Evolutionary conservation across 148 eudicot genomes (phyloP).

Genomic region (Persicaria maculosa): DNA sequence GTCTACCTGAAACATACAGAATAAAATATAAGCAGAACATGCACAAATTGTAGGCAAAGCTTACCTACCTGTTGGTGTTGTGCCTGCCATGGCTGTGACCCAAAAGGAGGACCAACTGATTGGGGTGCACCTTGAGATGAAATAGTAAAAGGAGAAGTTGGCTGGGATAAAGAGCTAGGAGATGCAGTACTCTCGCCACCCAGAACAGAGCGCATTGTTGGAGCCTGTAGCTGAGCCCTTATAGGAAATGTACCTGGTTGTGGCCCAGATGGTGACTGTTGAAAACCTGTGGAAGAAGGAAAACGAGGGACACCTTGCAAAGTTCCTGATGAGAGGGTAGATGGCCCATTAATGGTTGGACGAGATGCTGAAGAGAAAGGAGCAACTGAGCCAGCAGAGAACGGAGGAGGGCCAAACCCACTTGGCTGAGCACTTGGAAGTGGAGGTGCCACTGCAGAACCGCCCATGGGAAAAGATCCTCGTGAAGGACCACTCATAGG

Average conservation of each 20-base stretch:
- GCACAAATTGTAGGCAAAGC: not conserved
- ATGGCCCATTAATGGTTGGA: conserved; percentile 57
- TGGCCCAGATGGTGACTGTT: conserved; percentile 46
- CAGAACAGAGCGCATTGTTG: conserved; percentile 41
- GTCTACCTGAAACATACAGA: not conserved
- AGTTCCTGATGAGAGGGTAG: conserved; percentile 33
- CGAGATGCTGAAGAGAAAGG: conserved; percentile 33
- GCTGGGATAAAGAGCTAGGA: conserved; percentile 26
- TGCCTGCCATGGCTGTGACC: conserved; percentile 56
- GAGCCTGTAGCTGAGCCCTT: conserved; percentile 44
- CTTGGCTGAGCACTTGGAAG: conserved; percentile 42
- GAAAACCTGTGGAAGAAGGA: conserved; percentile 43
- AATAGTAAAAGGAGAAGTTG: conserved; percentile 46
- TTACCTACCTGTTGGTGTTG: conserved; percentile 54
- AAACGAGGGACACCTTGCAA: conserved; percentile 39
- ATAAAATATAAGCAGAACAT: not conserved
- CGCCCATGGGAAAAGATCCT: conserved; percentile 10
- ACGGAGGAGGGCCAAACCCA: conserved; percentile 43
- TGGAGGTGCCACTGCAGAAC: conserved; percentile 18
- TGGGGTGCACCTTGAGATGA: conserved; percentile 40
- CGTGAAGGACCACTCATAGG: conserved; percentile 13
- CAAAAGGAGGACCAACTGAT: conserved; percentile 51
- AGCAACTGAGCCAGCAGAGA: conserved; percentile 25
- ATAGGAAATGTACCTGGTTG: conserved; percentile 29
- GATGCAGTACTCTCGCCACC: conserved; percentile 40